A percentile compares a stretch with the other conserved stretches of the same genome.
Conservation (phyloP, 495 filamentous ascomycete genomes). For the Penicillium cinerascens region DNA sequence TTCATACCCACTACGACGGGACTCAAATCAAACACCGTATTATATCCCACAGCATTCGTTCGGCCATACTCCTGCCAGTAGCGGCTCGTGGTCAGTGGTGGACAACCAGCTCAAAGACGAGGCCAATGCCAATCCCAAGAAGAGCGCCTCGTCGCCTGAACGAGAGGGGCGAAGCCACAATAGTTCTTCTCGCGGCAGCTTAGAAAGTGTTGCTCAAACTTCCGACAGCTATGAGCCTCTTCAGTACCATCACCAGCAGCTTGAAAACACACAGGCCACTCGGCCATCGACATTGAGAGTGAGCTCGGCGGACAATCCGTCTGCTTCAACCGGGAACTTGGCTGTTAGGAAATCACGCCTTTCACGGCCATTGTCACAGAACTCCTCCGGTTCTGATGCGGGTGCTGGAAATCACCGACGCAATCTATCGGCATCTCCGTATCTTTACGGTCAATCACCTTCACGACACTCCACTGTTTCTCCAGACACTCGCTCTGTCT, state of each 20-base stretch:
- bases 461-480: slow-evolving; percentile 62
- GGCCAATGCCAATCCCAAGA: slow-evolving; percentile 14
- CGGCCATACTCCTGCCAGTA: slow-evolving; percentile 37
- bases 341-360: slow-evolving; percentile 54
- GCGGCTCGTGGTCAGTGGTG: slow-evolving; percentile 40
- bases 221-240: slow-evolving; percentile 44
- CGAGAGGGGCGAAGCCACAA: slow-evolving; percentile 24
- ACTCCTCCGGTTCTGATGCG: slow-evolving; percentile 67
- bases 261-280: slow-evolving; percentile 9
- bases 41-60: slow-evolving; percentile 15
- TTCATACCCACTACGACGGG: slow-evolving; percentile 40
- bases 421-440: slow-evolving; percentile 52
- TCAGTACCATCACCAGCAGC: slow-evolving; percentile 50
- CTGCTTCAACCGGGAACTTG: slow-evolving; percentile 50
- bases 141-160: slow-evolving; percentile 27
- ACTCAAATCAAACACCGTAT: slow-evolving; percentile 26
- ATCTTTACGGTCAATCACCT: slow-evolving; percentile 49
- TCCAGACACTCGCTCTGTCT: slow-evolving; percentile 71
- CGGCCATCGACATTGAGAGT: slow-evolving; percentile 12
- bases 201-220: slow-evolving; percentile 33
- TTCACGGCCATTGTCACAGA: slow-evolving; percentile 65
- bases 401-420: slow-evolving; percentile 50
- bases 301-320: slow-evolving; percentile 20
- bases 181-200: slow-evolving; percentile 38
- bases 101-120: slow-evolving; percentile 29